These are phyloP conservation scores for Boletus subluridellus DNA, from an alignment of 1,284 basidiomycete species.

Conservation along the genomic window DNA sequence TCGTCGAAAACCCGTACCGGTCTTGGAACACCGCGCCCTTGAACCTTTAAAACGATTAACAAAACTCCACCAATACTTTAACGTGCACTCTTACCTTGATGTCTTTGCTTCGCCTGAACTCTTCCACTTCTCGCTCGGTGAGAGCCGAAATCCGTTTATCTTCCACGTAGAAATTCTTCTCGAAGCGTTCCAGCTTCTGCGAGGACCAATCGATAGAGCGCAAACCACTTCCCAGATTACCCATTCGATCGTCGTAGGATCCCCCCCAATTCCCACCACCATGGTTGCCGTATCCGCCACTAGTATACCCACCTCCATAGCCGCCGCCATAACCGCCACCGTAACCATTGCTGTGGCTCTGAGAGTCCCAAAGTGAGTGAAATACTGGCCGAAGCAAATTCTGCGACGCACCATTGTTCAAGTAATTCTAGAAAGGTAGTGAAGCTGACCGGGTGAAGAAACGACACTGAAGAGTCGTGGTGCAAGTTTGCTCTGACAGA, in stretches of 20 bases:
- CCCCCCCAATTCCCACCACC: conserved; percentile 46
- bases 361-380: conserved; percentile 9
- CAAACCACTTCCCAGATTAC: conserved; percentile 79
- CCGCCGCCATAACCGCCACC: conserved; percentile 36
- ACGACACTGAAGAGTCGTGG: conserved; percentile 20
- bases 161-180: conserved; percentile 98
- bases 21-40: conserved; percentile 85
- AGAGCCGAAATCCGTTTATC: conserved; percentile 81
- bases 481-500: conserved; percentile 11
- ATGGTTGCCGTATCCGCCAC: conserved; percentile 34
- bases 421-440: not conserved
- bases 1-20: conserved; percentile 93
- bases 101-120: conserved; percentile 82
- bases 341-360: conserved; percentile 40
- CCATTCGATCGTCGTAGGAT: conserved; percentile 42
- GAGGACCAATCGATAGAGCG: conserved; percentile 82
- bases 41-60: conserved; percentile 53
- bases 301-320: conserved; percentile 30
- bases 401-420: conserved; percentile 25
- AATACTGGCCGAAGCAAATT: not conserved
- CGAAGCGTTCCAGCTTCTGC: conserved; percentile 76
- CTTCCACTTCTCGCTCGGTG: conserved; percentile 83
- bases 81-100: conserved; percentile 61
- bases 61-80: not conserved
- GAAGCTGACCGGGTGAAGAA: not conserved